Evolutionary conservation across 2,329 filamentous ascomycete genomes (phyloP).

Genomic region (Cladophialophora carrionii): DNA sequence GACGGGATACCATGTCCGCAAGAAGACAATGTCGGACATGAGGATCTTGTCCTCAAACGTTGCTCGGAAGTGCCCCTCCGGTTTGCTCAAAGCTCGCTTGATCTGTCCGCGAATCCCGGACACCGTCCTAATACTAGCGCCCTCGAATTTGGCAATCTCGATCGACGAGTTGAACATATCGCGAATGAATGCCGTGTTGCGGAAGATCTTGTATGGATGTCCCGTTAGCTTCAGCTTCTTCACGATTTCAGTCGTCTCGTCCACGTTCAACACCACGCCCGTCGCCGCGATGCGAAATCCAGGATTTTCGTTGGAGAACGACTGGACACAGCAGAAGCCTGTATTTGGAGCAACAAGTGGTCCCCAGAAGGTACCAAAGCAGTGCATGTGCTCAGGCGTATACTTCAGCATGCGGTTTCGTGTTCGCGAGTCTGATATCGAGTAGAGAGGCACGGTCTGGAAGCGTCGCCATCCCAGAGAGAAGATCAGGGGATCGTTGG

Average conservation of each 20-base stretch:
- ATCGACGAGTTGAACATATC: conserved; percentile 95
- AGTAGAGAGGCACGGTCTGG: conserved; percentile 90
- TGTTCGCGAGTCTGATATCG: conserved; percentile 88
- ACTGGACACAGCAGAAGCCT: conserved; percentile 91
- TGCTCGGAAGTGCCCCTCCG: conserved; percentile 92
- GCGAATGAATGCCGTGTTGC: conserved; percentile 98
- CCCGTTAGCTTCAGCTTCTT: conserved; percentile 99
- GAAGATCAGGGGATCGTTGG: conserved; percentile 95
- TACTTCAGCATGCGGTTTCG: conserved; percentile 98
- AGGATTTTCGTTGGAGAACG: conserved; percentile 78
- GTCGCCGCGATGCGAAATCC: conserved; percentile 95
- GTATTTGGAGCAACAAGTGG: conserved; percentile 95
- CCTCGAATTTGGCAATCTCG: conserved; percentile 98
- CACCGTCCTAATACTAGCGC: conserved; percentile 91
- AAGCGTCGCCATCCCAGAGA: conserved; percentile 95
- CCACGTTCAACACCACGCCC: conserved; percentile 88
- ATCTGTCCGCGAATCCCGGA: conserved; percentile 95
- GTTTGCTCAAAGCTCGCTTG: conserved; percentile 90
- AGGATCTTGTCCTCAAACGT: conserved; percentile 99
- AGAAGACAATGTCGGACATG: conserved; percentile 93
- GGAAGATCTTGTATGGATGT: conserved; percentile 95
- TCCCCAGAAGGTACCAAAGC: conserved; percentile 93
- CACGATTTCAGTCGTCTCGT: conserved; percentile 95
- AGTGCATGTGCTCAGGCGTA: conserved; percentile 99
- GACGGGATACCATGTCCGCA: conserved; percentile 95